Conservation (phyloP, 2,329 filamentous ascomycete species). For the Penicillium sp. region DNA sequence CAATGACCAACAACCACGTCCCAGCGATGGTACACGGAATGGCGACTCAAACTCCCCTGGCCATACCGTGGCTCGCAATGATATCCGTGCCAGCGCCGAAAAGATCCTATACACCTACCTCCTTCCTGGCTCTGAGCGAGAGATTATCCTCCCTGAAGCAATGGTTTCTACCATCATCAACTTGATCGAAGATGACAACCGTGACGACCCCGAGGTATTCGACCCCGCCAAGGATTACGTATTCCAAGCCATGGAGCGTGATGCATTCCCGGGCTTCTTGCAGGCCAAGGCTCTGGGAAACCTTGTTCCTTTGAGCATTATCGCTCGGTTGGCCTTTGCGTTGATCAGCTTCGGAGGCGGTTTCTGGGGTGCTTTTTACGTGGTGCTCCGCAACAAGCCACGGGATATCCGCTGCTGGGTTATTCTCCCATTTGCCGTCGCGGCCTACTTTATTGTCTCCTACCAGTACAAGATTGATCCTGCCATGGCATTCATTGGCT, state of each 20-base stretch:
- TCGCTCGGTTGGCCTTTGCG: constrained; percentile 83
- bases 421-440: constrained; percentile 89
- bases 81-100: constrained; percentile 91
- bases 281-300: constrained; percentile 95
- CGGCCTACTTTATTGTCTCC: constrained; percentile 83
- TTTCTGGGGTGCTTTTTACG: constrained; percentile 91
- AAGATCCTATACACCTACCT: constrained; percentile 99
- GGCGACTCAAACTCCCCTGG: constrained; percentile 77
- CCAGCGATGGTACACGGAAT: constrained; percentile 66
- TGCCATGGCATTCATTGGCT: constrained; percentile 82
- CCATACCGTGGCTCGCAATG: constrained; percentile 82
- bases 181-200: constrained; percentile 85
- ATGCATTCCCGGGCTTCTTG: constrained; percentile 97
- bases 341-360: constrained; percentile 85
- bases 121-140: constrained; percentile 90
- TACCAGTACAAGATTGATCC: constrained; percentile 97
- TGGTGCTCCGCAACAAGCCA: constrained; percentile 85
- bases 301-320: constrained; percentile 85
- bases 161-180: constrained; percentile 86
- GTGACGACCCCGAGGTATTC: constrained; percentile 96
- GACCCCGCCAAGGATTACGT: constrained; percentile 98
- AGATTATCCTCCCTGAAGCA: constrained; percentile 87
- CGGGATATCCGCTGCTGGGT: constrained; percentile 81
- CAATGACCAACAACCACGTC: constrained; percentile 55
- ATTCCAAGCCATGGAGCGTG: constrained; percentile 98